phyloP scores from a whole-genome alignment of 495 filamentous ascomycete genomes.

The Penicillium roqueforti region DNA sequence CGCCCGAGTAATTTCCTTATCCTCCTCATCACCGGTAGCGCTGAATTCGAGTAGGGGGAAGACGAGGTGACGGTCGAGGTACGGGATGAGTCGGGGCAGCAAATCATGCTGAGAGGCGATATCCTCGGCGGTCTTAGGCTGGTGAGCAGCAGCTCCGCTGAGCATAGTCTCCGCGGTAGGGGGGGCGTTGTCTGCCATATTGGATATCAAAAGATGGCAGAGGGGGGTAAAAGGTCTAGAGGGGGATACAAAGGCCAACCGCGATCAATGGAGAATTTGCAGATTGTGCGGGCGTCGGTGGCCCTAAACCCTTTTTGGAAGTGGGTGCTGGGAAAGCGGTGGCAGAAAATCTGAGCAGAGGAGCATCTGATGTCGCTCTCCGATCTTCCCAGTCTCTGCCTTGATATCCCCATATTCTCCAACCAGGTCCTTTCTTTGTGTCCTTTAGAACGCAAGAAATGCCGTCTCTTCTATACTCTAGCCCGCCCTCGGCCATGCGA shows the following conservation, averaged over 20 bases:
- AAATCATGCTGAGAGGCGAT: conserved; percentile 70
- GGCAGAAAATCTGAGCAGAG: conserved; percentile 28
- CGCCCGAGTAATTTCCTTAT: conserved; percentile 68
- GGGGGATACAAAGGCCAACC: conserved; percentile 17
- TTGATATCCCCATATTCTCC: conserved; percentile 16
- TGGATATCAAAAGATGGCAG: conserved; percentile 19
- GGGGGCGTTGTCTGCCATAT: conserved; percentile 65
- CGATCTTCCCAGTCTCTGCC: conserved; percentile 11
- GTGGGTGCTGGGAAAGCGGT: conserved; percentile 22
- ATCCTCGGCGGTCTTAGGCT: conserved; percentile 48
- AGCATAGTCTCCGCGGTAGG: conserved; percentile 51
- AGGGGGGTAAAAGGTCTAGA: conserved; percentile 14
- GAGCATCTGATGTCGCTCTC: conserved; percentile 27
- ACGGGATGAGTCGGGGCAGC: conserved; percentile 79
- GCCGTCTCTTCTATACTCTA: conserved; percentile 36
- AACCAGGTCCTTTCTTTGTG: conserved; percentile 6
- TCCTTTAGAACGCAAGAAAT: conserved; percentile 22
- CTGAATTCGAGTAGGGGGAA: conserved; percentile 92
- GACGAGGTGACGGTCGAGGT: conserved; percentile 93
- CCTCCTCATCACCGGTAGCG: conserved; percentile 51
- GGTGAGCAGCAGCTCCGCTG: conserved; percentile 49
- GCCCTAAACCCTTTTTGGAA: conserved; percentile 36
- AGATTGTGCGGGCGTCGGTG: conserved; percentile 37
- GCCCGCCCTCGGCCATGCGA: conserved; percentile 32
- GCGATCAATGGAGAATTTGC: conserved; percentile 34